Conservation (phyloP, 768 basidiomycete genomes). For the Agaricus sinodeliciosus region DNA sequence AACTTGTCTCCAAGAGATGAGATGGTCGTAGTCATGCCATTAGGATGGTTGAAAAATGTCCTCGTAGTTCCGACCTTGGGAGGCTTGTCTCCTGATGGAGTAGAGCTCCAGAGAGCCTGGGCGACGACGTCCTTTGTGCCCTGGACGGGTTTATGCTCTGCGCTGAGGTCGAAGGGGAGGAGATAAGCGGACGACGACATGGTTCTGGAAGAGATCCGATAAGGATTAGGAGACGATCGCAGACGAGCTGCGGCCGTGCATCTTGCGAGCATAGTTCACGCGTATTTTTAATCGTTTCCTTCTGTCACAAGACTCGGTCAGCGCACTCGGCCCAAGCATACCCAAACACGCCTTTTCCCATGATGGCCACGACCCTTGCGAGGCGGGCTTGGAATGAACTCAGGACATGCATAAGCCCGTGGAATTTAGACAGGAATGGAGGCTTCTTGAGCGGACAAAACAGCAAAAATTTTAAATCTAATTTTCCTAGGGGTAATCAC, state of each 20-base stretch:
- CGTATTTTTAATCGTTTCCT: not conserved
- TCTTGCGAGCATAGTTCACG: constrained; percentile 18
- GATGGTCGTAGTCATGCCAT: constrained; percentile 41
- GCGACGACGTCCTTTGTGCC: constrained; percentile 30
- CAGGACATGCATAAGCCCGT: too few species aligned
- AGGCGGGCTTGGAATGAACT: too few species aligned
- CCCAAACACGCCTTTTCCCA: too few species aligned
- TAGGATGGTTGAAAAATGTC: constrained; percentile 54
- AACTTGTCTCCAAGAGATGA: constrained; percentile 56
- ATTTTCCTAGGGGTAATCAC: too few species aligned
- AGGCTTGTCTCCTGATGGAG: constrained; percentile 43
- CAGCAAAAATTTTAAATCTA: too few species aligned
- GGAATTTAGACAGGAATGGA: too few species aligned
- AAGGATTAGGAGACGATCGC: constrained; percentile 16
- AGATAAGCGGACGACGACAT: constrained; percentile 55
- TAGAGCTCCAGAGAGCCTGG: constrained; percentile 43
- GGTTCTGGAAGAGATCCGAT: constrained; percentile 15
- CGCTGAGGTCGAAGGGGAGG: constrained; percentile 47
- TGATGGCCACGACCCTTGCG: too few species aligned
- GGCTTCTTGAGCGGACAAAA: too few species aligned
- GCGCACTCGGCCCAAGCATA: too few species aligned
- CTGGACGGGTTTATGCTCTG: constrained; percentile 20
- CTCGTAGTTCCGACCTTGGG: constrained; percentile 59
- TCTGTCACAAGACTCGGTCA: constrained; percentile 5
- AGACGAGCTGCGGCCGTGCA: constrained; percentile 17